These are phyloP conservation scores for Volvox reticuliferus DNA, from an alignment of 139 green algal species.

Conservation along the genomic window DNA sequence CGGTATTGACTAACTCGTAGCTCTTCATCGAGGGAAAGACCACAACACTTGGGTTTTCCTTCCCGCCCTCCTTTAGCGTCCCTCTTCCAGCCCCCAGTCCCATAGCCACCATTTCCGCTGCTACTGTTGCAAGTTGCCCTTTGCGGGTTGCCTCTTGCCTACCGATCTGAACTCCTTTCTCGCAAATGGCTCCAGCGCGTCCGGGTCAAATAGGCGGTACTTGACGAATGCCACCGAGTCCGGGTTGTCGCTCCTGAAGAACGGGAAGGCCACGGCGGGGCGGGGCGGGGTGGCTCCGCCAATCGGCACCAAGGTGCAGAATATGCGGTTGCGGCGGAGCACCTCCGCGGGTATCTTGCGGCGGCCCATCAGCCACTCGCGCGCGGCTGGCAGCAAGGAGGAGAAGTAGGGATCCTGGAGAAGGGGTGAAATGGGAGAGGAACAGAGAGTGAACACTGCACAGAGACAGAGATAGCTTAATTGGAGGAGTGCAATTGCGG, in stretches of 20 bases:
- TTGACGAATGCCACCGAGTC: conserved; percentile 88
- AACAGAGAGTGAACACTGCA: not conserved
- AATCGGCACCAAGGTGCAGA: not conserved
- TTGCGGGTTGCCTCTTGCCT: not conserved
- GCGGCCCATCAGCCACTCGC: conserved; percentile 67
- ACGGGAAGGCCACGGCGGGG: conserved; percentile 85
- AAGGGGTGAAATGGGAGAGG: not conserved
- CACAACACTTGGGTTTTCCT: too few relatives aligned
- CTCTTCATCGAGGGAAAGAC: too few relatives aligned
- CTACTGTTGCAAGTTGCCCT: not conserved
- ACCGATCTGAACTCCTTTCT: conserved; percentile 86
- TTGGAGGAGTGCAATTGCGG: too few relatives aligned
- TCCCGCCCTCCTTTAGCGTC: too few relatives aligned
- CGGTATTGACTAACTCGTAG: too few relatives aligned
- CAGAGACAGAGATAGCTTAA: too few relatives aligned
- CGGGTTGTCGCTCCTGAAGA: conserved; percentile 70
- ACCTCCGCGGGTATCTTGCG: conserved; percentile 71
- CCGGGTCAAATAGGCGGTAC: conserved; percentile 76
- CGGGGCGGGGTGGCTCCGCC: not conserved
- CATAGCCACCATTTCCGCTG: not conserved
- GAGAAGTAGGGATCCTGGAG: conserved; percentile 35
- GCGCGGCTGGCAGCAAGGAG: conserved; percentile 33
- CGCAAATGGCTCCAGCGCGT: not conserved
- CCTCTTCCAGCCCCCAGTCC: too few relatives aligned
- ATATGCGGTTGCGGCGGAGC: conserved; percentile 46